Conservation (phyloP, 2,329 filamentous ascomycete species). For the Aspergillus sp. region DNA sequence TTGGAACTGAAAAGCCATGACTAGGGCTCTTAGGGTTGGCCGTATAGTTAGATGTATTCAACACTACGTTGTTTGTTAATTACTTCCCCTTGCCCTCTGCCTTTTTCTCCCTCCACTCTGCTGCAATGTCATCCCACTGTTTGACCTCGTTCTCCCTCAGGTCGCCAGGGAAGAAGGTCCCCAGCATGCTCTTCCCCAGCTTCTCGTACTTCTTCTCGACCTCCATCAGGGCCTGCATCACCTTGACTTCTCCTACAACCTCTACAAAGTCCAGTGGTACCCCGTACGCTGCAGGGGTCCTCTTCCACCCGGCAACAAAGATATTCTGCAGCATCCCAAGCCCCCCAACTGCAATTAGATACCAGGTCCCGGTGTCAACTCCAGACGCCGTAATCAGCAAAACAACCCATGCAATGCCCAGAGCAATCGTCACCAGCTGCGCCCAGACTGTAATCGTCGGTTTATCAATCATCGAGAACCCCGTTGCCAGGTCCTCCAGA, state of each 20-base stretch:
- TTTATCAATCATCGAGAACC: slow-evolving; percentile 15
- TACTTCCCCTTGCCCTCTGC: background rate
- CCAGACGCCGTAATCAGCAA: slow-evolving; percentile 44
- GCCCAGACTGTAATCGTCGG: slow-evolving; percentile 14
- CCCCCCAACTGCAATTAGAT: slow-evolving; percentile 41
- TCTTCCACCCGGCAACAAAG: slow-evolving; percentile 28
- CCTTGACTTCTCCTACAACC: slow-evolving; percentile 30
- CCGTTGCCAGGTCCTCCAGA: slow-evolving; percentile 44
- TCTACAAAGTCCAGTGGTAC: slow-evolving; percentile 23
- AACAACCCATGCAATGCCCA: slow-evolving; percentile 41
- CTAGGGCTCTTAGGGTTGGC: no score
- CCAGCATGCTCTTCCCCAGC: slow-evolving; percentile 31
- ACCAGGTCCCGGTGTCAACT: slow-evolving; percentile 42
- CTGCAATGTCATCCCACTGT: slow-evolving; percentile 13
- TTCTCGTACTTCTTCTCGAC: slow-evolving; percentile 31
- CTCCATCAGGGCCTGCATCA: slow-evolving; percentile 32
- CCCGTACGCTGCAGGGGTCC: slow-evolving; percentile 11
- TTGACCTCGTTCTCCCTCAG: slow-evolving; percentile 9
- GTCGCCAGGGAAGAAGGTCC: slow-evolving; percentile 33
- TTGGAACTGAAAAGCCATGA: no score
- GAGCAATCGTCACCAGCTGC: slow-evolving; percentile 20
- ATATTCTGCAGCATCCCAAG: slow-evolving; percentile 43
- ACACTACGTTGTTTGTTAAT: no score
- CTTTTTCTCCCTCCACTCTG: slow-evolving; percentile 5
- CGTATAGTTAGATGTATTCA: no score